phyloP scores from a whole-genome alignment of 1,284 basidiomycete species.

The Tylopilus sp. region DNA sequence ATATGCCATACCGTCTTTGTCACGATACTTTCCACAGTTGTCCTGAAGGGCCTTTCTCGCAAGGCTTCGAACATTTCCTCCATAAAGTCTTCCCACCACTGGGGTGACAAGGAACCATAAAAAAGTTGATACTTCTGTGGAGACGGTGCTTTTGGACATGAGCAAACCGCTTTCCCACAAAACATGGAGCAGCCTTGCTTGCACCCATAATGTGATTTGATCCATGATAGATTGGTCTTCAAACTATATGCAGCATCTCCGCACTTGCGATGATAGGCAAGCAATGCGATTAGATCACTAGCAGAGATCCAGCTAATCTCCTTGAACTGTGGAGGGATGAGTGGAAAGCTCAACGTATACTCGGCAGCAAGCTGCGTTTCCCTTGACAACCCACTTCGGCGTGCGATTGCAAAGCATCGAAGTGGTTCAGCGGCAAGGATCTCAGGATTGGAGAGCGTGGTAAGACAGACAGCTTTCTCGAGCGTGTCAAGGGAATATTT shows the following conservation, averaged over 20 bases:
- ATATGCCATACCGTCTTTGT: constrained; percentile 17
- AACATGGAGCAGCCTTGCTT: constrained; percentile 15
- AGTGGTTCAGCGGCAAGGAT: constrained; percentile 28
- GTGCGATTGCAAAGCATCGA: constrained; percentile 32
- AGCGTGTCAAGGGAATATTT: constrained; percentile 32
- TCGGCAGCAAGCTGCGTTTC: constrained; percentile 28
- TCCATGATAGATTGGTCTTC: constrained; percentile 25
- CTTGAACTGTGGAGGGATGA: constrained; percentile 24
- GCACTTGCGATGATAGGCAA: constrained; percentile 33
- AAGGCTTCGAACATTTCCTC: constrained; percentile 26
- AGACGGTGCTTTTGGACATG: not conserved
- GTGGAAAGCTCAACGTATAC: constrained; percentile 21
- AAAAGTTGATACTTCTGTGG: not conserved
- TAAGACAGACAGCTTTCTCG: constrained; percentile 23
- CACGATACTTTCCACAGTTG: constrained; percentile 14
- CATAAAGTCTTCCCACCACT: constrained; percentile 37
- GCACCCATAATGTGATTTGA: constrained; percentile 25
- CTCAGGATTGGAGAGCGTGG: constrained; percentile 21
- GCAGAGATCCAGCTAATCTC: constrained; percentile 31
- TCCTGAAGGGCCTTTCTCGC: not conserved
- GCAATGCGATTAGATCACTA: constrained; percentile 29
- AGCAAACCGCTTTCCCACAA: not conserved
- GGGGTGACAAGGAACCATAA: not conserved
- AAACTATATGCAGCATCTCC: constrained; percentile 19
- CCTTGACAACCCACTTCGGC: constrained; percentile 5